Evolutionary conservation across 495 filamentous ascomycete genomes (phyloP).

Genomic region (Penicillium odoratum): DNA sequence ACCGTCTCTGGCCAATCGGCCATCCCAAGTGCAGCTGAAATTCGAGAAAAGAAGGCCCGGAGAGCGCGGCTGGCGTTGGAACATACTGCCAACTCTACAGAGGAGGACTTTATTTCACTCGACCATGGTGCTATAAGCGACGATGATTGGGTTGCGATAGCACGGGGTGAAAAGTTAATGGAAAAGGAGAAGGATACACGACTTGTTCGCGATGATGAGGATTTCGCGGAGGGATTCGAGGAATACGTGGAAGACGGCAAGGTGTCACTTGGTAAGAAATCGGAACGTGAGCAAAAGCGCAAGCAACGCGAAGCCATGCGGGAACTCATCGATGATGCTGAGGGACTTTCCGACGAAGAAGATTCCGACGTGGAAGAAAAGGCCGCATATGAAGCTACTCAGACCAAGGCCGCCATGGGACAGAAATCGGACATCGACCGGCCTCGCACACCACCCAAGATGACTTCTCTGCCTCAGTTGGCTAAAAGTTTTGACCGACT

Average conservation of each 20-base stretch:
- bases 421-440: conserved; percentile 51
- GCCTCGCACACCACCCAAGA: conserved; percentile 56
- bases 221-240: conserved; percentile 92
- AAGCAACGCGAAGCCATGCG: conserved; percentile 75
- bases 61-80: conserved; percentile 77
- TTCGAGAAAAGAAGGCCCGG: conserved; percentile 87
- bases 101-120: conserved; percentile 80
- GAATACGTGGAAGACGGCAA: conserved; percentile 85
- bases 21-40: conserved; percentile 86
- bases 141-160: conserved; percentile 44
- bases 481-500: conserved; percentile 50
- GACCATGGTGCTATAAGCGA: conserved; percentile 49
- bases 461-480: conserved; percentile 58
- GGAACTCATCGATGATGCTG: conserved; percentile 80
- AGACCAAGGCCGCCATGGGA: conserved; percentile 80
- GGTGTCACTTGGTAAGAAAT: conserved; percentile 74
- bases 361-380: conserved; percentile 78
- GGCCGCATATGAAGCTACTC: conserved; percentile 85
- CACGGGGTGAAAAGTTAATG: conserved; percentile 38
- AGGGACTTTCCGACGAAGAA: conserved; percentile 62
- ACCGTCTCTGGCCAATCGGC: conserved; percentile 34
- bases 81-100: conserved; percentile 64
- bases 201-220: conserved; percentile 85
- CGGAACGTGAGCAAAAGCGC: conserved; percentile 71
- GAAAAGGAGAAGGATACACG: conserved; percentile 56